Evolutionary conservation across 2,329 filamentous ascomycete genomes (phyloP), one percentile per base, ranked within the genome.

Genomic region (Tympanopsis confertula): DNA sequence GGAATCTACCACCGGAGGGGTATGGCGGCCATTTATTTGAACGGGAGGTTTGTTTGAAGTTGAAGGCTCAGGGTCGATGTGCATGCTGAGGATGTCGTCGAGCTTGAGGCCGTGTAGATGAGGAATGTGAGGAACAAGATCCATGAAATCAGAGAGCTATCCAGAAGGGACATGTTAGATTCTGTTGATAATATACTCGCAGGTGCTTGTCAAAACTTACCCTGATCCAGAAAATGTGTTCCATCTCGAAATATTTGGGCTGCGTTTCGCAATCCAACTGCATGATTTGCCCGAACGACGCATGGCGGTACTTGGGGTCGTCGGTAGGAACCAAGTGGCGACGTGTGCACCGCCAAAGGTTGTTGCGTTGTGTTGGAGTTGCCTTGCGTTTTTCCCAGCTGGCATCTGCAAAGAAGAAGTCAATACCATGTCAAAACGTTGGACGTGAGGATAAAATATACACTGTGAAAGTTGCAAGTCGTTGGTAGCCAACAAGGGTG

Each of bases 201-300:
- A 24, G 20, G 17, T 18, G 15, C 4, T 20, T n/a, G n/a, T 20
- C 3, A 30, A 26, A 36, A 44, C 58, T 47, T 54, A 65, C 62
- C 55, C 59, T 63, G 41, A 69, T 58, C 65, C 65, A 69, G 44
- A 68, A 68, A 35, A 69, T 52, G 51, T 63, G 63, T 40, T 65
- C 57, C 61, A 68, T 63, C 19, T 54, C 54, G 44, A 62, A 61
- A 50, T 66, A 69, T 47, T 65, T 68, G 19, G 59, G 60, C 37
- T 54, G 50, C 18, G 59, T 62, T 46, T 63, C 61, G 36, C 50
- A 53, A 48, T 65, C 60, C 43, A 58, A 52, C 41, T 56, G 51
- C 43, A 56, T 56, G 32, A 62, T 51, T 22, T 63, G 53, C 36
- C 56, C 53, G 19, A 59, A 52, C 14, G 54, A 57, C 10, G 57